These are phyloP conservation scores for Gypsophila paniculata DNA, from an alignment of 179 eudicot species.

Conservation along the genomic window DNA sequence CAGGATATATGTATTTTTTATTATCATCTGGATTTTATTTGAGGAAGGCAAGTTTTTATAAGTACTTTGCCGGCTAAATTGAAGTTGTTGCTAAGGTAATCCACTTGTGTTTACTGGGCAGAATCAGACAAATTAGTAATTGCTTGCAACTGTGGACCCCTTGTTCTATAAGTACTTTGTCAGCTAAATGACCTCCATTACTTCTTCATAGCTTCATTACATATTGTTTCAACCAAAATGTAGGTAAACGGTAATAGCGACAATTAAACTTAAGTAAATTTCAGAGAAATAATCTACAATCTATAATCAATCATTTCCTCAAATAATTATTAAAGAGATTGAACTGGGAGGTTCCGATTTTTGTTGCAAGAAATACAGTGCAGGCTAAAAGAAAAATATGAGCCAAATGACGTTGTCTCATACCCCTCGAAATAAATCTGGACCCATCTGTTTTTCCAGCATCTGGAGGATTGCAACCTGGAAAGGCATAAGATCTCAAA, in stretches of 20 bases:
- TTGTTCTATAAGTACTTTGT: not conserved
- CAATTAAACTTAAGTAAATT: not conserved
- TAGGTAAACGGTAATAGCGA: not conserved
- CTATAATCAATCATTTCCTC: not conserved
- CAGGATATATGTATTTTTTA: not conserved
- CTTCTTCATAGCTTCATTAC: constrained; percentile 2
- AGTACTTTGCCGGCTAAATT: not conserved
- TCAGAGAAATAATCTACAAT: not conserved
- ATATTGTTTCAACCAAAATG: not conserved
- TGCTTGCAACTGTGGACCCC: not conserved
- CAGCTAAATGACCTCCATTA: not conserved
- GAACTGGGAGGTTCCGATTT: not conserved
- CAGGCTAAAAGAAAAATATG: not conserved
- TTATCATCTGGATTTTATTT: not conserved
- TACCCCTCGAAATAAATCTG: constrained; percentile 92
- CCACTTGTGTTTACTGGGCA: too few species aligned
- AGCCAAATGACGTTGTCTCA: constrained; percentile 18
- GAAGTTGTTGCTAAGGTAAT: not conserved
- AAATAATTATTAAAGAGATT: not conserved
- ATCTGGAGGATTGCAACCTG: constrained; percentile 96
- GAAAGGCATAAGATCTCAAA: constrained; percentile 16
- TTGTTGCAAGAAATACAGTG: not conserved
- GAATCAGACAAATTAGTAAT: not conserved
- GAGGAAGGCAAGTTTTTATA: not conserved
- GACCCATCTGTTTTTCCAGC: constrained; percentile 99